phyloP scores from a whole-genome alignment of 164 flowering plant genomes.

The Vitis rupestris region DNA sequence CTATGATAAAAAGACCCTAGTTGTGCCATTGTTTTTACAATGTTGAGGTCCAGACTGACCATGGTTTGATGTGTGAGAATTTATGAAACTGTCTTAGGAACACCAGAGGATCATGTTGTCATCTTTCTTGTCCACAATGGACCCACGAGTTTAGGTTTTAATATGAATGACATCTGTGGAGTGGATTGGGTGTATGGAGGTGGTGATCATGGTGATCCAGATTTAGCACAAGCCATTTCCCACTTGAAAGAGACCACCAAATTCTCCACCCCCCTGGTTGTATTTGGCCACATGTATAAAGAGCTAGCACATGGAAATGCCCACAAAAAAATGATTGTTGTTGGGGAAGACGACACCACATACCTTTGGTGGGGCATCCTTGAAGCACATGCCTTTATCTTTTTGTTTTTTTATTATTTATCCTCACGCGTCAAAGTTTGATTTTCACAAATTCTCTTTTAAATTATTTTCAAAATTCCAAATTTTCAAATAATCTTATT shows the following conservation, averaged over 20 bases:
- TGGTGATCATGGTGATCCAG: conserved; percentile 94
- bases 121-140: conserved; percentile 94
- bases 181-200: conserved; percentile 70
- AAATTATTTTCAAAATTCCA: no score
- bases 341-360: conserved; percentile 49
- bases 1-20: conserved; percentile 19
- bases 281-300: conserved; percentile 96
- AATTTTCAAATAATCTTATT: no score
- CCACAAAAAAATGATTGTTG: conserved; percentile 65
- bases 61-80: conserved; percentile 39
- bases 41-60: conserved; percentile 13
- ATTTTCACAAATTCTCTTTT: no score
- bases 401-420: no score
- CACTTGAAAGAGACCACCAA: conserved; percentile 47
- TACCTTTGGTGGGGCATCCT: conserved; percentile 70
- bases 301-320: conserved; percentile 59
- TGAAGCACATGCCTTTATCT: no score
- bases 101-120: conserved; percentile 61
- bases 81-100: conserved; percentile 50
- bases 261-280: conserved; percentile 56
- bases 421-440: no score
- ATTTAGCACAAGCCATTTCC: conserved; percentile 68
- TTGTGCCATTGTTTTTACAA: conserved; percentile 10
- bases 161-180: conserved; percentile 73
- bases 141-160: conserved; percentile 83